Conservation (phyloP, 352 stramenopile species). For the Blastocystis sp. region DNA sequence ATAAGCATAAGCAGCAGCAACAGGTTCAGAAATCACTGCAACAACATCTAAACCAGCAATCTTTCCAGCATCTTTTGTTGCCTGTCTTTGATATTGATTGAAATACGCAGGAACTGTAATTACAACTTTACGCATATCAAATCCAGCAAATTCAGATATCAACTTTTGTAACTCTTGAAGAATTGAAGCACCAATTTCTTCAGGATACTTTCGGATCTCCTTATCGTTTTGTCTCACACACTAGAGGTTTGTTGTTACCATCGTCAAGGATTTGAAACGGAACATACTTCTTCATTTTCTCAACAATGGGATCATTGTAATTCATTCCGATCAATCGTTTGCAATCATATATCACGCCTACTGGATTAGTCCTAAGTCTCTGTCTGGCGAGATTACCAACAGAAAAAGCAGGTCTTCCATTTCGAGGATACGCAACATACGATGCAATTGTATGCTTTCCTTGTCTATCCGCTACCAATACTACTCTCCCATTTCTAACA, state of each 20-base stretch:
- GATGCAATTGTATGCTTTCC: background rate
- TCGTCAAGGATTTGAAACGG: slow-evolving; percentile 1
- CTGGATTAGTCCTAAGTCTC: background rate
- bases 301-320: slow-evolving; percentile 1
- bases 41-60: slow-evolving; percentile 96
- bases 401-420: background rate
- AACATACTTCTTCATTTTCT: background rate
- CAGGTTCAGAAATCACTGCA: slow-evolving; percentile 80
- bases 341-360: background rate
- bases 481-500: background rate
- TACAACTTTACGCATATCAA: slow-evolving; percentile 9
- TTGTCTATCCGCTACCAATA: slow-evolving; percentile 1
- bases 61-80: slow-evolving; percentile 94
- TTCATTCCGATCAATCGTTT: slow-evolving; percentile 22
- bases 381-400: background rate
- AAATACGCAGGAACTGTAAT: slow-evolving; percentile 82
- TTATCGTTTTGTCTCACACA: background rate
- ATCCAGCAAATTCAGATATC: background rate
- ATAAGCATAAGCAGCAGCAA: slow-evolving; percentile 67
- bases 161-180: background rate
- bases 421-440: background rate
- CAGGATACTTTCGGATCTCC: background rate
- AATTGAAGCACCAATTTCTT: slow-evolving; percentile 8
- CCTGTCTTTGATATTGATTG: slow-evolving; percentile 97
- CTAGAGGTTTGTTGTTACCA: slow-evolving; percentile 19